A percentile compares a stretch with the other conserved stretches of the same genome.
These are phyloP conservation scores for Scytalidium sp. DNA, from an alignment of 2,329 filamentous ascomycete genomes.

Conservation along the genomic window DNA sequence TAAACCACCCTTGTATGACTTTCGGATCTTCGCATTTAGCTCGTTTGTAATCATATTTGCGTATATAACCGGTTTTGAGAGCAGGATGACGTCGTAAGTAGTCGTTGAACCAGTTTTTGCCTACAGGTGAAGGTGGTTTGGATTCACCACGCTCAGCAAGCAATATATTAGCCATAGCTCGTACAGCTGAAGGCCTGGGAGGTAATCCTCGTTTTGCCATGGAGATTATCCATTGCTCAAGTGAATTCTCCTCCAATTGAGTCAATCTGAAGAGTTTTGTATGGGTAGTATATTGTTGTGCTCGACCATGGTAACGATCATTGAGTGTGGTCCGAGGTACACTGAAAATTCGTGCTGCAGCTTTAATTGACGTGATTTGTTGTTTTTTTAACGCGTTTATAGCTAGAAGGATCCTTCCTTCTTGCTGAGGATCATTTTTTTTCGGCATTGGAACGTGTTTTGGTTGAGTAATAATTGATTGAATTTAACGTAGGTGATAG, in stretches of 20 bases:
- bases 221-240: slow-evolving; percentile 8
- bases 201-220: slow-evolving; percentile 7
- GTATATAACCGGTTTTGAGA: slow-evolving; percentile 5
- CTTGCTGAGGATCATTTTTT: too few relatives aligned
- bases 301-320: background rate
- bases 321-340: background rate
- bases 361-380: too few relatives aligned
- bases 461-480: too few relatives aligned
- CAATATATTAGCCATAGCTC: slow-evolving; percentile 9
- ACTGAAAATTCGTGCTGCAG: too few relatives aligned
- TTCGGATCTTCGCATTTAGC: slow-evolving; percentile 11
- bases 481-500: too few relatives aligned
- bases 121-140: background rate
- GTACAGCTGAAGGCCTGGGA: slow-evolving; percentile 6
- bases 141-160: background rate
- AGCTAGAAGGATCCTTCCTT: too few relatives aligned
- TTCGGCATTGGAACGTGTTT: too few relatives aligned
- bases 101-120: slow-evolving; percentile 8
- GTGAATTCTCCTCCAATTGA: slow-evolving; percentile 3
- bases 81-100: slow-evolving; percentile 4
- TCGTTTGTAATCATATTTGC: slow-evolving; percentile 10
- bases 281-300: background rate
- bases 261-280: slow-evolving; percentile 1
- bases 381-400: too few relatives aligned
- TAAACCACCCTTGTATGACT: slow-evolving; percentile 8